Conservation (phyloP, 495 filamentous ascomycete species). For the Chaetomium cochliodes region DNA sequence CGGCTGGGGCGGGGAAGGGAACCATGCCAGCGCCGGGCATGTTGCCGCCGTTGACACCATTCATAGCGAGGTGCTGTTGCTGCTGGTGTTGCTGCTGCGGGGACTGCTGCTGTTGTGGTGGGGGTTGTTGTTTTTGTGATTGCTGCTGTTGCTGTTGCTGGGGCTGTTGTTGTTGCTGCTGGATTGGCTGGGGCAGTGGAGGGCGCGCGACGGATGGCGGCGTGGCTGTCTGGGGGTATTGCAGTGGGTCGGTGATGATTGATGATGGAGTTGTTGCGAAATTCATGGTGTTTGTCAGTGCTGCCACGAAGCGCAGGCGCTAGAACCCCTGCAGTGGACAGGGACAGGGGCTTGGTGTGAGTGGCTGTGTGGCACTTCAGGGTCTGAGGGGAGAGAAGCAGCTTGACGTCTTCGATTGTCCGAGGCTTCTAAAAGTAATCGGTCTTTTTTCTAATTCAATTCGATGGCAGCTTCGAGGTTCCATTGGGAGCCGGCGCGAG, state of each 20-base stretch:
- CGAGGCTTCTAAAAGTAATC: background rate
- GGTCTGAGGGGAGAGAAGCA: background rate
- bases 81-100: slow-evolving; percentile 19
- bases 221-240: slow-evolving; percentile 16
- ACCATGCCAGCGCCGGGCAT: slow-evolving; percentile 45
- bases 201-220: slow-evolving; percentile 7
- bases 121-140: slow-evolving; percentile 16
- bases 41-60: slow-evolving; percentile 58
- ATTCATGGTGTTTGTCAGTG: slow-evolving; percentile 23
- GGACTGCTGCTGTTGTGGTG: slow-evolving; percentile 11
- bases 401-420: background rate
- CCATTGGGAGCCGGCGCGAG: slow-evolving; percentile 1
- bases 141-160: slow-evolving; percentile 14
- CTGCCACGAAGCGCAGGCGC: background rate
- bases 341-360: slow-evolving; percentile 10
- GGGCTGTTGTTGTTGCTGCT: slow-evolving; percentile 15
- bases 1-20: slow-evolving; percentile 66
- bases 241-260: slow-evolving; percentile 23
- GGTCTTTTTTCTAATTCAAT: background rate
- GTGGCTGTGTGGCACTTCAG: background rate
- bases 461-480: background rate
- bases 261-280: slow-evolving; percentile 30
- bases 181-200: slow-evolving; percentile 13
- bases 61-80: slow-evolving; percentile 46
- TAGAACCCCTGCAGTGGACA: slow-evolving; percentile 9